Conservation (phyloP, 2,329 filamentous ascomycete genomes). For the Alternaria alternata region DNA sequence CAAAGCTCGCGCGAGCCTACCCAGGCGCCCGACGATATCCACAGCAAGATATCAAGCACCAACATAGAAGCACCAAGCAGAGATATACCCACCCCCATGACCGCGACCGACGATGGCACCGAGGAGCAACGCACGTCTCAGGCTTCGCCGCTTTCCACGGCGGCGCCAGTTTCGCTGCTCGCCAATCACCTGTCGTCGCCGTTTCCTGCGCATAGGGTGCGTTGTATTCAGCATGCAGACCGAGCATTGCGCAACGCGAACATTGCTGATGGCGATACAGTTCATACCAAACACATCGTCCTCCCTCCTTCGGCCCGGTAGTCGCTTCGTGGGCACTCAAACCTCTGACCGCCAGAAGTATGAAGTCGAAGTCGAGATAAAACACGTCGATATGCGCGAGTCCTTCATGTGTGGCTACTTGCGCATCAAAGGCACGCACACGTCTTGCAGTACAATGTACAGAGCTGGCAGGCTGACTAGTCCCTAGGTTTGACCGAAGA, state of each 20-base stretch:
- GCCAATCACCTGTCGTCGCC: constrained; percentile 42
- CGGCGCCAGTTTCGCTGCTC: constrained; percentile 32
- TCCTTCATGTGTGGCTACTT: constrained; percentile 95
- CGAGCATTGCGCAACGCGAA: neutral
- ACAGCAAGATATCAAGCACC: constrained; percentile 40
- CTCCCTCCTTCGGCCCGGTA: constrained; percentile 85
- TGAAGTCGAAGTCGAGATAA: constrained; percentile 95
- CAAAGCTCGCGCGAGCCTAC: constrained; percentile 34
- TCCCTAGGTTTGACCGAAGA: constrained; percentile 84
- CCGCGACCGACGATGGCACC: constrained; percentile 44
- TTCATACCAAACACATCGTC: constrained; percentile 81
- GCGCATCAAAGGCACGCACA: constrained; percentile 81
- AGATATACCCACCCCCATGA: constrained; percentile 52
- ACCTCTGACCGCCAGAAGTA: constrained; percentile 93
- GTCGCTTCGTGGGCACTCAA: constrained; percentile 88
- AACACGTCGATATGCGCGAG: constrained; percentile 92
- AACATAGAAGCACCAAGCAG: constrained; percentile 45
- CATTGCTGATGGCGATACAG: constrained; percentile 55
- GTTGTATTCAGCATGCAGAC: constrained; percentile 20
- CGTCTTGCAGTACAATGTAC: neutral
- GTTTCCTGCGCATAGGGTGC: constrained; percentile 46
- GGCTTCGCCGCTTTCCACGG: constrained; percentile 42
- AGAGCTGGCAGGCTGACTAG: constrained; percentile 22
- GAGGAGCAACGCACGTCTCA: constrained; percentile 49
- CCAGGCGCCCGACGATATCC: constrained; percentile 28